Evolutionary conservation across 805 yeast species (phyloP).

Genomic region (Tetrapisispora phaffii): DNA sequence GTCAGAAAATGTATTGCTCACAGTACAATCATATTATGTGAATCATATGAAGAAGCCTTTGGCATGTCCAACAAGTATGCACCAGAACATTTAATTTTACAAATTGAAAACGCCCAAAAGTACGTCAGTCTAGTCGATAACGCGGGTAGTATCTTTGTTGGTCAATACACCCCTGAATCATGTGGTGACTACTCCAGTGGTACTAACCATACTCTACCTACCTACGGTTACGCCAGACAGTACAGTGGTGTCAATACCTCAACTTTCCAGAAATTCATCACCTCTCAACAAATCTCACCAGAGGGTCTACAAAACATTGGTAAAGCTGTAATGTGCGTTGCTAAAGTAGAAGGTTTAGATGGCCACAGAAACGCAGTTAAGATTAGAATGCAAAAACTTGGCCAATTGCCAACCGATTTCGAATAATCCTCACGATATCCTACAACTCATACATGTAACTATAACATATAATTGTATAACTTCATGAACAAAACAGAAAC

Average conservation of each 20-base stretch:
- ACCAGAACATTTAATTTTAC: conserved; percentile 94
- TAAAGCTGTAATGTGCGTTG: conserved; percentile 91
- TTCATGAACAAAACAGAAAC: too few species aligned
- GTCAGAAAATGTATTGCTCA: conserved; percentile 87
- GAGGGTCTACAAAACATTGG: conserved; percentile 84
- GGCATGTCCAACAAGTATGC: conserved; percentile 85
- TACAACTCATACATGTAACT: too few species aligned
- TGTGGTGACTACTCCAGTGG: conserved; percentile 98
- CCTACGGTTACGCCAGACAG: conserved; percentile 96
- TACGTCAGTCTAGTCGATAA: conserved; percentile 70
- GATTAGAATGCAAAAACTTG: conserved; percentile 79
- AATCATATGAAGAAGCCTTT: conserved; percentile 68
- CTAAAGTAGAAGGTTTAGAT: conserved; percentile 92
- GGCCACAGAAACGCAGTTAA: conserved; percentile 97
- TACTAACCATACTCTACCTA: conserved; percentile 96
- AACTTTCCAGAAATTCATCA: conserved; percentile 89
- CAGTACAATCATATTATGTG: conserved; percentile 69
- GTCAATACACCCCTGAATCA: conserved; percentile 92
- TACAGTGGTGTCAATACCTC: conserved; percentile 95
- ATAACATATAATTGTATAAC: background rate
- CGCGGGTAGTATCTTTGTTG: conserved; percentile 96
- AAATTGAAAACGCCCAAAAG: conserved; percentile 65
- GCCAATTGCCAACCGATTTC: conserved; percentile 36
- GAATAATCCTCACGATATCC: conserved; percentile 11
- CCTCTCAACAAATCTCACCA: conserved; percentile 82